Conservation (phyloP, 345 rosid genomes). For the Gossypioides kirkii region DNA sequence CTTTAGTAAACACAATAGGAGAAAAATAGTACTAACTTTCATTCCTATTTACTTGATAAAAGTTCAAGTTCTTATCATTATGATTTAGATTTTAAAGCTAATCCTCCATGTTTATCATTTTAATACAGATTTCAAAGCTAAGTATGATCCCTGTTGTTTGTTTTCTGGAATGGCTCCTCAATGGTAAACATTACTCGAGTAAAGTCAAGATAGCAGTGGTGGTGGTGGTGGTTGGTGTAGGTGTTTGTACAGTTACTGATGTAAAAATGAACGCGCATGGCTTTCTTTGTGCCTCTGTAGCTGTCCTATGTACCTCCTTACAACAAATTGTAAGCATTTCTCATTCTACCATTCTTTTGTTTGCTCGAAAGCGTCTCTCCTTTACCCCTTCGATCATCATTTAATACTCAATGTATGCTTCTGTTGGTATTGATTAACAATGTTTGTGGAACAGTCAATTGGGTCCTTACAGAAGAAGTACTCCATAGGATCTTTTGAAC, state of each 20-base stretch:
- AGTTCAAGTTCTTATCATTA: background rate
- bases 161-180: slow-evolving; percentile 21
- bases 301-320: slow-evolving; percentile 17
- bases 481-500: slow-evolving; percentile 38
- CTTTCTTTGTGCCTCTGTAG: slow-evolving; percentile 8
- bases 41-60: background rate
- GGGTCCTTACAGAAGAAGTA: slow-evolving; percentile 41
- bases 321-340: slow-evolving; percentile 21
- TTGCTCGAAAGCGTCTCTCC: background rate
- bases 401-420: background rate
- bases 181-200: slow-evolving; percentile 15
- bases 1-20: background rate
- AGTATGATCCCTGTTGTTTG: slow-evolving; percentile 24
- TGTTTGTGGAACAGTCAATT: slow-evolving; percentile 26
- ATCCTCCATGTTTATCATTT: background rate
- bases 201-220: slow-evolving; percentile 15
- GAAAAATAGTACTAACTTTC: background rate
- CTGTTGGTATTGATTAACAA: background rate
- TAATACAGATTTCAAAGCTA: slow-evolving; percentile 16
- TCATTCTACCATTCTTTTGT: background rate
- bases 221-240: slow-evolving; percentile 18
- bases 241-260: slow-evolving; percentile 22
- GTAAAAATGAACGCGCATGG: slow-evolving; percentile 16
- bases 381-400: background rate
- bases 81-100: slow-evolving; percentile 9